These are phyloP conservation scores for Phaeodactylum tricornutum DNA, from an alignment of 108 stramenopile genomes.

Conservation along the genomic window DNA sequence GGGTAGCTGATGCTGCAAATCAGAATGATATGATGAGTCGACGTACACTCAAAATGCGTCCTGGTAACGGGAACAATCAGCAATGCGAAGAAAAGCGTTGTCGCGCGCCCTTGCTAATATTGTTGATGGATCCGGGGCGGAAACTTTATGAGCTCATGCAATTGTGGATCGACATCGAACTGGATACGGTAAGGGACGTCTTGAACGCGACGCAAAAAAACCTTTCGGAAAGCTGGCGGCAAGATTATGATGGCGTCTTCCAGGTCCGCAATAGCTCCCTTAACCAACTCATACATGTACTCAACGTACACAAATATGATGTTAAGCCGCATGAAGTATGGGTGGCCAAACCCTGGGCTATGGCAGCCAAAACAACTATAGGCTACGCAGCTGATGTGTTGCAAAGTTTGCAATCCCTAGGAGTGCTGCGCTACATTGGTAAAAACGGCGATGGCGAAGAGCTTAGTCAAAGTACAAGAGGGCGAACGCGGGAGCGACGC, in stretches of 20 bases:
- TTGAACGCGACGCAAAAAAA: constrained; percentile 21
- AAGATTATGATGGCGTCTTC: constrained; percentile 38
- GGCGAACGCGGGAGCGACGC: no score
- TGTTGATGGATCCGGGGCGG: constrained; percentile 28
- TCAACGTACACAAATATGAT: constrained; percentile 28
- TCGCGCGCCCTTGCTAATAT: constrained; percentile 16
- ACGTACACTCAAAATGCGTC: no score
- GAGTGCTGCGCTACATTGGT: not conserved
- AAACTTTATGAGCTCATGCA: constrained; percentile 37
- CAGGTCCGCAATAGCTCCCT: constrained; percentile 24
- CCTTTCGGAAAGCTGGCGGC: constrained; percentile 24
- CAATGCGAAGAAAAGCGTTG: not conserved
- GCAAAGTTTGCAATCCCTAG: constrained; percentile 1
- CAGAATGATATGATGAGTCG: no score
- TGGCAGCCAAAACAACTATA: constrained; percentile 20
- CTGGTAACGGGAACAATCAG: not conserved
- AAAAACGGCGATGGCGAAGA: not conserved
- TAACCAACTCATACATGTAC: constrained; percentile 30
- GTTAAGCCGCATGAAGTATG: constrained; percentile 29
- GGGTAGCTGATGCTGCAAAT: not conserved
- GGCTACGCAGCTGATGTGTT: not conserved
- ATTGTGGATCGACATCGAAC: constrained; percentile 29
- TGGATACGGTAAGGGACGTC: constrained; percentile 33
- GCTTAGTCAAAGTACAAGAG: no score
- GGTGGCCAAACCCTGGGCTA: constrained; percentile 37